Conservation (phyloP, 768 basidiomycete species). For the Amanita pallidorosea region DNA sequence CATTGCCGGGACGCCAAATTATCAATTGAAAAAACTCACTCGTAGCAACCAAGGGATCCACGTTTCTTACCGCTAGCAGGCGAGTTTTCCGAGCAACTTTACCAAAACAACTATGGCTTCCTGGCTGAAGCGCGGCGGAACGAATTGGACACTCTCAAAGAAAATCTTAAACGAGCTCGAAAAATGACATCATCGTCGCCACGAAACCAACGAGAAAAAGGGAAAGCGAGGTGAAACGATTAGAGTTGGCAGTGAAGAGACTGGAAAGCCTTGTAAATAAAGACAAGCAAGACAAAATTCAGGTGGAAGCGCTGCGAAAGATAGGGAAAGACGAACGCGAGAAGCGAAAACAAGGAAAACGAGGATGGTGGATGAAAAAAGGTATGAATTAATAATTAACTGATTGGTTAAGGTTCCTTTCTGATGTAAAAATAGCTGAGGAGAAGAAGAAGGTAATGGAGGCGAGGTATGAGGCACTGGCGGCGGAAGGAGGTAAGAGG, state of each 20-base stretch:
- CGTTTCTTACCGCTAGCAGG: conserved; percentile 73
- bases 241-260: conserved; percentile 68
- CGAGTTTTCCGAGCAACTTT: conserved; percentile 51
- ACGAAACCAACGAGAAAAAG: conserved; percentile 46
- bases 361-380: conserved; percentile 77
- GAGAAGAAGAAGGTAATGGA: conserved; percentile 64
- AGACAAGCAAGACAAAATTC: conserved; percentile 58
- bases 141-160: conserved; percentile 57
- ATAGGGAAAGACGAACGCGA: conserved; percentile 47
- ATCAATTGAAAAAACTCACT: not conserved
- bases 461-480: conserved; percentile 73
- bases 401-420: conserved; percentile 5
- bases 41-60: conserved; percentile 74
- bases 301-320: conserved; percentile 52
- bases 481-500: conserved; percentile 61
- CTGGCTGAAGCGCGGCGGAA: conserved; percentile 49
- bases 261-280: conserved; percentile 70
- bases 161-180: conserved; percentile 56
- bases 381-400: conserved; percentile 31
- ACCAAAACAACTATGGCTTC: conserved; percentile 66
- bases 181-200: conserved; percentile 56
- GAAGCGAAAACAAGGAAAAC: conserved; percentile 69
- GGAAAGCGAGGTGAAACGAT: conserved; percentile 53
- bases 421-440: conserved; percentile 40
- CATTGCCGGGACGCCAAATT: not conserved